A percentile compares a stretch with the other conserved stretches of the same genome.
These are phyloP conservation scores for Candida sp. DNA, from an alignment of 1,139 yeast species.

Conservation along the genomic window DNA sequence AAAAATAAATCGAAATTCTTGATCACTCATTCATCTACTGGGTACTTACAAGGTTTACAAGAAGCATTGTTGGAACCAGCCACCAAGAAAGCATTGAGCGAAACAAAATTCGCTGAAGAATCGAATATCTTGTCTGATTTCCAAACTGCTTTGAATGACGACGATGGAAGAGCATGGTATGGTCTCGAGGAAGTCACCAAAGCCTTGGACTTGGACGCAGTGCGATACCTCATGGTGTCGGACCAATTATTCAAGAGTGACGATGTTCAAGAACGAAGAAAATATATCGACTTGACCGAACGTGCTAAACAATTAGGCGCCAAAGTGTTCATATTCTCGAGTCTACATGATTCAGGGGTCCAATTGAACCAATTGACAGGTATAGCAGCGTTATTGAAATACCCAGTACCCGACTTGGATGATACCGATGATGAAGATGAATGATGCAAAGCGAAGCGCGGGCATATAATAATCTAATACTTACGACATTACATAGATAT, in stretches of 20 bases:
- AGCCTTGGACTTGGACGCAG: slow-evolving; percentile 78
- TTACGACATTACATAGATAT: too few relatives aligned
- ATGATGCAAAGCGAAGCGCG: too few relatives aligned
- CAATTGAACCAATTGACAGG: slow-evolving; percentile 91
- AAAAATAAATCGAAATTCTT: slow-evolving; percentile 67
- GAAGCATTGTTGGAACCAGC: slow-evolving; percentile 76
- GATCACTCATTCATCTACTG: slow-evolving; percentile 84
- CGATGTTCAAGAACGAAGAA: slow-evolving; percentile 64
- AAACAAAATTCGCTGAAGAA: slow-evolving; percentile 83
- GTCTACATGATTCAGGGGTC: slow-evolving; percentile 86
- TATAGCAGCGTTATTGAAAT: slow-evolving; percentile 80
- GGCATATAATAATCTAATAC: too few relatives aligned
- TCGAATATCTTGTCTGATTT: slow-evolving; percentile 71
- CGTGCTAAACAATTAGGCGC: slow-evolving; percentile 71
- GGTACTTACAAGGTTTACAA: slow-evolving; percentile 86
- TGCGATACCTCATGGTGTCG: slow-evolving; percentile 69
- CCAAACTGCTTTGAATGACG: slow-evolving; percentile 70
- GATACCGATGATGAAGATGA: slow-evolving; percentile 52
- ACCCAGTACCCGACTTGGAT: slow-evolving; percentile 83
- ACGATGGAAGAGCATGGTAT: slow-evolving; percentile 89
- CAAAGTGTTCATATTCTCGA: slow-evolving; percentile 74
- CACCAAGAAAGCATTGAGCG: slow-evolving; percentile 61
- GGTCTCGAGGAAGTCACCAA: slow-evolving; percentile 77
- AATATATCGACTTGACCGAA: slow-evolving; percentile 67
- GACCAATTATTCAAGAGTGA: slow-evolving; percentile 79